Percentiles rank a stretch among this genome's conserved stretches.
Conservation (phyloP, 176 grass and related monocot genomes). For the Dendrocalamus sinicus region DNA sequence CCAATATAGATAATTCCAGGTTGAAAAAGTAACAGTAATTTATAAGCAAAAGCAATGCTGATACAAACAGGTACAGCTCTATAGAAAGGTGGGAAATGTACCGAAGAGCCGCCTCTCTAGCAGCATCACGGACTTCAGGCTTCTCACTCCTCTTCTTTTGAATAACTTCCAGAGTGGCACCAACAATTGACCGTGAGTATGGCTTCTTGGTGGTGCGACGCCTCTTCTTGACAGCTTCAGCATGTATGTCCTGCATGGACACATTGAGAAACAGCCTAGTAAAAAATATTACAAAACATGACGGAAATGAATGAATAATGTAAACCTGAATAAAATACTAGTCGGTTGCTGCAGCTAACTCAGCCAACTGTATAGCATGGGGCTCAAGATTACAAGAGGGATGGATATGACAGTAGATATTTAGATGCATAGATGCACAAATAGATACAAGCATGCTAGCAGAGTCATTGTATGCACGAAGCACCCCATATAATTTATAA, state of each 20-base stretch:
- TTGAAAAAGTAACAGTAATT: not conserved
- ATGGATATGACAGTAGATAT: not conserved
- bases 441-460: not conserved
- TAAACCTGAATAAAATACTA: not conserved
- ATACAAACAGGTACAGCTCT: not conserved
- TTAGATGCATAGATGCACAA: not conserved
- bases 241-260: slow-evolving; percentile 76
- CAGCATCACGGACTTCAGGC: slow-evolving; percentile 90
- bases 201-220: slow-evolving; percentile 85
- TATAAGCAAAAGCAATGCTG: not conserved
- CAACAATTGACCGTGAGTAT: slow-evolving; percentile 90
- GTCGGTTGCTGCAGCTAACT: not conserved
- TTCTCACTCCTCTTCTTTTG: slow-evolving; percentile 93
- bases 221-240: slow-evolving; percentile 83
- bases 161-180: slow-evolving; percentile 85
- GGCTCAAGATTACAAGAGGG: not conserved
- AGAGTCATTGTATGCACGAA: not conserved
- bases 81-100: slow-evolving; percentile 36
- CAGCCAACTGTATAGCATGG: not conserved
- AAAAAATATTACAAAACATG: slow-evolving; percentile 9
- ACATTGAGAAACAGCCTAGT: not conserved
- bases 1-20: not conserved
- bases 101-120: slow-evolving; percentile 92
- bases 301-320: not conserved
- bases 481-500: not conserved